Percentiles rank a stretch among this genome's conserved stretches.
Evolutionary conservation across 148 eudicot genomes (phyloP).

Genomic region (Camellia japonica): DNA sequence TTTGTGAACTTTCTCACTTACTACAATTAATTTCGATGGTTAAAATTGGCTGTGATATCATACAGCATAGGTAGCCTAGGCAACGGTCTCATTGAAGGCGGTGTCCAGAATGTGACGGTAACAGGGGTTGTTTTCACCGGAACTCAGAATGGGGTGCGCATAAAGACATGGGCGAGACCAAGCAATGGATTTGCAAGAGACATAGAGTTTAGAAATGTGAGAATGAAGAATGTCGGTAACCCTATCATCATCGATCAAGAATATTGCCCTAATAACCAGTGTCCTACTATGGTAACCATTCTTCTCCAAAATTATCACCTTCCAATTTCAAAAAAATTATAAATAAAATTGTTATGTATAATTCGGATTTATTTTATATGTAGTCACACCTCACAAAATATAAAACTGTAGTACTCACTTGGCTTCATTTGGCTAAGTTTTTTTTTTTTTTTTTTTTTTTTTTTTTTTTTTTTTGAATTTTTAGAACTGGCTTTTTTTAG

Average conservation of each 20-base stretch:
- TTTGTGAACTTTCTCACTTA: too few relatives aligned
- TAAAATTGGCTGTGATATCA: background rate
- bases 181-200: conserved; percentile 27
- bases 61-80: conserved; percentile 38
- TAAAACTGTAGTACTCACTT: too few relatives aligned
- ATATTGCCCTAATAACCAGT: conserved; percentile 30
- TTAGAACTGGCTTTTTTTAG: too few relatives aligned
- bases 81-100: conserved; percentile 21
- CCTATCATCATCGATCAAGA: conserved; percentile 36
- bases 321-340: too few relatives aligned
- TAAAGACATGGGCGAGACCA: conserved; percentile 37
- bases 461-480: too few relatives aligned
- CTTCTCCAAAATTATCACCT: too few relatives aligned
- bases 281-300: conserved; percentile 19
- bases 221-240: conserved; percentile 29
- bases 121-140: conserved; percentile 16
- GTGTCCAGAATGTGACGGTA: conserved; percentile 33
- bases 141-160: conserved; percentile 32
- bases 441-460: too few relatives aligned
- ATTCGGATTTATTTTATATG: too few relatives aligned
- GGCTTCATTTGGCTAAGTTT: too few relatives aligned
- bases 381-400: too few relatives aligned
- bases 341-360: too few relatives aligned
- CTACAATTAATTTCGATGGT: too few relatives aligned
- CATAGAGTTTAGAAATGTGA: conserved; percentile 18